Percentiles rank a stretch among this genome's conserved stretches.
phyloP scores from a whole-genome alignment of 2,329 filamentous ascomycete species.

The Pseudogymnoascus sp. region DNA sequence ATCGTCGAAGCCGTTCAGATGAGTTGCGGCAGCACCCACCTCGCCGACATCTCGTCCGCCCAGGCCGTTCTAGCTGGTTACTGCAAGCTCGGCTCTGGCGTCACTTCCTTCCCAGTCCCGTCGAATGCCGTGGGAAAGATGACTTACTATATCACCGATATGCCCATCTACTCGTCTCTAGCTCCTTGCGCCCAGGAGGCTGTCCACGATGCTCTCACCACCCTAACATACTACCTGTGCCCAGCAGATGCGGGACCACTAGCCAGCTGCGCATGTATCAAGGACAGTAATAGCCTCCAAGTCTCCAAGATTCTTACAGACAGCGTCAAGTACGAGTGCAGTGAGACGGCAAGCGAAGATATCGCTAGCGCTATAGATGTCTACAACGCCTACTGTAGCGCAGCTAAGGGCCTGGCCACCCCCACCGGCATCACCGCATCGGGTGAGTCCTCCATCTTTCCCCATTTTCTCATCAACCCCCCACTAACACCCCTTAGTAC shows the following conservation, averaged over 20 bases:
- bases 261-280: constrained; percentile 45
- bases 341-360: constrained; percentile 35
- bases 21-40: constrained; percentile 37
- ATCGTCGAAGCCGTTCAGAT: constrained; percentile 37
- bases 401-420: constrained; percentile 34
- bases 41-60: constrained; percentile 39
- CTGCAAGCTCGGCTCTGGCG: constrained; percentile 42
- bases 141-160: constrained; percentile 45
- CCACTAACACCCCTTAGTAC: background rate
- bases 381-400: constrained; percentile 41
- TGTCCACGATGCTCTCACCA: constrained; percentile 34
- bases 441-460: constrained; percentile 16
- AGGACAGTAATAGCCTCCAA: constrained; percentile 36
- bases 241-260: constrained; percentile 39
- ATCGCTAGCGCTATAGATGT: constrained; percentile 39
- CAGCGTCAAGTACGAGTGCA: constrained; percentile 37
- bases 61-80: constrained; percentile 43
- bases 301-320: constrained; percentile 38
- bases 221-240: constrained; percentile 34
- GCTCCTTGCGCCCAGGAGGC: constrained; percentile 37
- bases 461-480: background rate
- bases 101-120: constrained; percentile 38
- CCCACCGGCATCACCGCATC: constrained; percentile 36
- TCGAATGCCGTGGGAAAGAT: constrained; percentile 43
- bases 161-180: constrained; percentile 38